Conservation (phyloP, 1,284 basidiomycete species). For the Malassezia psittaci region DNA sequence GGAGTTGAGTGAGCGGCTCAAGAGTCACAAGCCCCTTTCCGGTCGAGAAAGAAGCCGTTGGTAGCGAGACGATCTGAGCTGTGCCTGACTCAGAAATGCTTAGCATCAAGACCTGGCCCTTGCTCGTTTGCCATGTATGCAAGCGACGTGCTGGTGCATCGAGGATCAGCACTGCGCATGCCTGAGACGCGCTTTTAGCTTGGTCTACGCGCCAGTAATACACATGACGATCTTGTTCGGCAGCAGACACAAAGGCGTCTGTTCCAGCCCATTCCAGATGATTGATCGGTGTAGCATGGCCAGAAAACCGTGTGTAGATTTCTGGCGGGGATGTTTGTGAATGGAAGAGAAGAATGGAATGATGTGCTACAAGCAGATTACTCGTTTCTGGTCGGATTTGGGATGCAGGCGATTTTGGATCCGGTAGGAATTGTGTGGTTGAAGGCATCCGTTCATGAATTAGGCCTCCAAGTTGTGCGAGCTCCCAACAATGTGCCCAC, state of each 20-base stretch:
- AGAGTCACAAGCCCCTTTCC: constrained; percentile 24
- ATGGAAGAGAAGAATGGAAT: constrained; percentile 26
- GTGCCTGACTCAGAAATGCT: constrained; percentile 43
- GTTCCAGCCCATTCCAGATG: constrained; percentile 30
- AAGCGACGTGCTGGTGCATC: constrained; percentile 46
- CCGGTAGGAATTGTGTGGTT: constrained; percentile 6
- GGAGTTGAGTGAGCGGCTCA: constrained; percentile 16
- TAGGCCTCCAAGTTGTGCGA: not conserved
- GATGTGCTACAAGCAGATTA: constrained; percentile 26
- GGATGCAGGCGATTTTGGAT: constrained; percentile 6
- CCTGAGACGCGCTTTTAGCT: not conserved
- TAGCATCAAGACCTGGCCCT: constrained; percentile 44
- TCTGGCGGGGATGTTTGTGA: constrained; percentile 8
- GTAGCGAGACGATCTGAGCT: constrained; percentile 34
- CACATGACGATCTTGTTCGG: constrained; percentile 65
- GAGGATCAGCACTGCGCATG: constrained; percentile 45
- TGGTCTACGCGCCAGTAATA: constrained; percentile 54
- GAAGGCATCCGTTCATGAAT: constrained; percentile 12
- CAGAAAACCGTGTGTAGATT: constrained; percentile 22
- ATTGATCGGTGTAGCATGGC: constrained; percentile 38
- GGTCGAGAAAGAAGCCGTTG: constrained; percentile 20
- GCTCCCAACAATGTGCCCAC: constrained; percentile 22
- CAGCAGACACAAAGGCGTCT: constrained; percentile 58
- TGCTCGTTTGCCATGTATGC: constrained; percentile 19
- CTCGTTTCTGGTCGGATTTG: not conserved